Evolutionary conservation across 106 monocot species (phyloP).

Genomic region (Dendrobium nobile): DNA sequence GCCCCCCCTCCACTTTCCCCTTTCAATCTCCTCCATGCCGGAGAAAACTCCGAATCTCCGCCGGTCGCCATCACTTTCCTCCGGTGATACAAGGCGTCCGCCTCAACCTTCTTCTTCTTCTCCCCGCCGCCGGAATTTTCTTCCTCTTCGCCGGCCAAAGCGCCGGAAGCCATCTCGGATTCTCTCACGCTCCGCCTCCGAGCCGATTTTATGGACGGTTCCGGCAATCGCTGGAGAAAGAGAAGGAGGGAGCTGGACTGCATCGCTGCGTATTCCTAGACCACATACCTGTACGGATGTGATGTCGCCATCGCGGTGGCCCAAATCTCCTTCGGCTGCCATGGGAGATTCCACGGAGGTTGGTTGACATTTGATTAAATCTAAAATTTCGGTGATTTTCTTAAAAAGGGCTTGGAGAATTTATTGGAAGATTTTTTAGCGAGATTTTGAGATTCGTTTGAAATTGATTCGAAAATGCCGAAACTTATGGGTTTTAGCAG

Average conservation of each 20-base stretch:
- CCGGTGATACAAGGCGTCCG: neutral
- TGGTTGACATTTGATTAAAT: neutral
- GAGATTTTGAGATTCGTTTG: too few species aligned
- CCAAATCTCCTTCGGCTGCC: constrained; percentile 4
- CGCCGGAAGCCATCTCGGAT: neutral
- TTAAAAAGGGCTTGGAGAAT: neutral
- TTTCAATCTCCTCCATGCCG: neutral
- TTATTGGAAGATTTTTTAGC: neutral
- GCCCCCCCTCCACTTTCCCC: neutral
- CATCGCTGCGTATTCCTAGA: neutral
- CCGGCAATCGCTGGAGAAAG: neutral
- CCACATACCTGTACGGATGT: constrained; percentile 11
- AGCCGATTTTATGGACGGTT: constrained; percentile 22
- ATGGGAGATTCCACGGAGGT: constrained; percentile 7
- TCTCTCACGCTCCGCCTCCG: constrained; percentile 29
- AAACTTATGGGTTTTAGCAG: too few species aligned
- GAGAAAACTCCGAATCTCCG: neutral
- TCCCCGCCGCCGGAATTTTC: neutral
- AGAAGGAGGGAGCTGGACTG: neutral
- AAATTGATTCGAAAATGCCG: too few species aligned
- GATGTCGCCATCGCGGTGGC: constrained; percentile 5
- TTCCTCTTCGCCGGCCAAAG: neutral
- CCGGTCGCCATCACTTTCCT: neutral
- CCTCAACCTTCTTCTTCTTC: neutral
- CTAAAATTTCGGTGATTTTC: neutral